These are phyloP conservation scores for Cucurbita moschata DNA, from an alignment of 306 rosid species.

Conservation along the genomic window DNA sequence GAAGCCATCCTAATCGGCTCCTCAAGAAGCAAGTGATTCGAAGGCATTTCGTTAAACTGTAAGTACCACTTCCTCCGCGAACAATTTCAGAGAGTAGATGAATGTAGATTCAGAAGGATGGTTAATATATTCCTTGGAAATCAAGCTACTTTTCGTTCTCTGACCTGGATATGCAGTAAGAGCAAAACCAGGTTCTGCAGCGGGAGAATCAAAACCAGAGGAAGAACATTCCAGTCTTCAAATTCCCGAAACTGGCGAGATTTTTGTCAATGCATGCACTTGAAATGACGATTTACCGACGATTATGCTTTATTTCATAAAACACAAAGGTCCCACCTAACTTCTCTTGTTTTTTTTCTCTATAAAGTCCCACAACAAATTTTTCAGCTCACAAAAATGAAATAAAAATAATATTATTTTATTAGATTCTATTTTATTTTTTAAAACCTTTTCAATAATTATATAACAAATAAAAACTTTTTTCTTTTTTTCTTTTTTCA, in stretches of 20 bases:
- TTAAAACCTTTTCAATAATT: no score
- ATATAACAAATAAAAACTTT: no score
- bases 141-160: background rate
- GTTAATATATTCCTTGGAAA: no score
- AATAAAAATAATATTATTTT: no score
- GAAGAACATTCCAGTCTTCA: background rate
- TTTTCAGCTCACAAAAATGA: no score
- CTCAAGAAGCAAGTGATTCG: constrained; percentile 74
- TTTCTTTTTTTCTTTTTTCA: no score
- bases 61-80: background rate
- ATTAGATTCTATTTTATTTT: no score
- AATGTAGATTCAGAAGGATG: background rate
- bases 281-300: background rate
- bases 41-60: constrained; percentile 41
- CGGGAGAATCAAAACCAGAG: background rate
- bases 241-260: background rate
- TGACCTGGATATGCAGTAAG: background rate
- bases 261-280: background rate
- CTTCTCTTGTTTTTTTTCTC: no score
- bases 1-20: constrained; percentile 93
- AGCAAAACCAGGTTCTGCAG: background rate
- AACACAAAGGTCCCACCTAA: no score
- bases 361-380: no score
- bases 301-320: no score
- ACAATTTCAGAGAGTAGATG: background rate